Evolutionary conservation across 805 yeast species (phyloP), one percentile per base, ranked within the genome.

Genomic region (Monosporozyma aerobia): DNA sequence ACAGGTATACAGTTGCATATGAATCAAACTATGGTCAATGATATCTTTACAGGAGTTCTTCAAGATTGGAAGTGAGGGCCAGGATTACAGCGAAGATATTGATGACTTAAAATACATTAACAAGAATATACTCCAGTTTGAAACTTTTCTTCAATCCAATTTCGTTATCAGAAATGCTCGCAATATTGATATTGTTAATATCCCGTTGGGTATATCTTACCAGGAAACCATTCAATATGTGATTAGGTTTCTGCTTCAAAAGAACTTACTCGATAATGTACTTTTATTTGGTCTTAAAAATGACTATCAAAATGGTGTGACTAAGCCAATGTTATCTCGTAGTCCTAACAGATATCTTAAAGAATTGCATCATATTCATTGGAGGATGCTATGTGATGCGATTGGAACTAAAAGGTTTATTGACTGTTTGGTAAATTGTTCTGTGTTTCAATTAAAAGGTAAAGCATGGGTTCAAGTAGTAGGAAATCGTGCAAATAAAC

Each of bases 201-300:
- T 55, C 3, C 40, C 46, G 7, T 32, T 51, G 19, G 49, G 22
- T 22, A 32, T 37, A 10, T 49, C 35, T 51, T 72, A 59, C 50
- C 51, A 61, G 10, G 75, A 73, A 27, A 60, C 75, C 3, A 60
- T 82, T 3, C 81, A 79, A 54, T 51, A 60, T 7, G 56, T 79
- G 16, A 59, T 79, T 1, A 54, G 55, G 2, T 62, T 63, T 50
- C 55, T 78, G 39, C 48, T 69, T 1, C 53, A 55, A 2, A 50
- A 51, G 13, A 57, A 62, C 6, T 64, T 67, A 27, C 56, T 63
- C 2, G 52, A 62, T 3, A 78, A 79, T 60, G 69, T 70, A 0
- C 50, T 82, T 4, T 56, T 69, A 0, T 58, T 62, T 47, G 86
- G 85, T 0, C 78, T 77, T 54, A 59, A 59, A 5, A 65, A 71